Conservation (phyloP, 306 rosid species). For the Trifolium dubium region DNA sequence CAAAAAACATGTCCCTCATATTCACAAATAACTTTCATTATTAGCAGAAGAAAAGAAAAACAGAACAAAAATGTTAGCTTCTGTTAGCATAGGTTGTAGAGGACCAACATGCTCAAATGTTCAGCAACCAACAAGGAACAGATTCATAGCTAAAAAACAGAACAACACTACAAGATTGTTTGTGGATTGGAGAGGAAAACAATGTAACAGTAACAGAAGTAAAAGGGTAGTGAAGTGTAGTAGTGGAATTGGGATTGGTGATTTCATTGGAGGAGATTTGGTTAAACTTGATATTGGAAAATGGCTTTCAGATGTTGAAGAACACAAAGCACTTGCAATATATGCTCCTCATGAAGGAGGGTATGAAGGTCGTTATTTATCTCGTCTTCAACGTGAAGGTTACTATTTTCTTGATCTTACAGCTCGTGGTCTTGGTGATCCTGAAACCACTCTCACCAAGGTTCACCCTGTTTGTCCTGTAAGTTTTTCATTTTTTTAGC, state of each 20-base stretch:
- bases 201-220: slow-evolving; percentile 30
- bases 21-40: background rate
- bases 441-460: slow-evolving; percentile 92
- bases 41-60: background rate
- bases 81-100: slow-evolving; percentile 58
- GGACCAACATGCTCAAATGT: slow-evolving; percentile 46
- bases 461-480: slow-evolving; percentile 95
- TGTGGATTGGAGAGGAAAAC: slow-evolving; percentile 36
- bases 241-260: slow-evolving; percentile 60
- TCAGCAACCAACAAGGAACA: slow-evolving; percentile 26
- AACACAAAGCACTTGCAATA: slow-evolving; percentile 88
- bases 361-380: slow-evolving; percentile 87
- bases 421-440: slow-evolving; percentile 95
- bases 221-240: slow-evolving; percentile 63
- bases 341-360: slow-evolving; percentile 98
- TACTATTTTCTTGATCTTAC: slow-evolving; percentile 88
- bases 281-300: slow-evolving; percentile 66
- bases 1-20: slow-evolving; percentile 18
- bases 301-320: slow-evolving; percentile 93
- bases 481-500: slow-evolving; percentile 39
- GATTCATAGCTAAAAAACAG: slow-evolving; percentile 10
- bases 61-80: slow-evolving; percentile 54
- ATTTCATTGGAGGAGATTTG: slow-evolving; percentile 92
- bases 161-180: background rate
- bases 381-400: slow-evolving; percentile 71